These are phyloP conservation scores for Chytriomyces sp. DNA, from an alignment of 192 early-diverging fungal genomes.

Conservation along the genomic window DNA sequence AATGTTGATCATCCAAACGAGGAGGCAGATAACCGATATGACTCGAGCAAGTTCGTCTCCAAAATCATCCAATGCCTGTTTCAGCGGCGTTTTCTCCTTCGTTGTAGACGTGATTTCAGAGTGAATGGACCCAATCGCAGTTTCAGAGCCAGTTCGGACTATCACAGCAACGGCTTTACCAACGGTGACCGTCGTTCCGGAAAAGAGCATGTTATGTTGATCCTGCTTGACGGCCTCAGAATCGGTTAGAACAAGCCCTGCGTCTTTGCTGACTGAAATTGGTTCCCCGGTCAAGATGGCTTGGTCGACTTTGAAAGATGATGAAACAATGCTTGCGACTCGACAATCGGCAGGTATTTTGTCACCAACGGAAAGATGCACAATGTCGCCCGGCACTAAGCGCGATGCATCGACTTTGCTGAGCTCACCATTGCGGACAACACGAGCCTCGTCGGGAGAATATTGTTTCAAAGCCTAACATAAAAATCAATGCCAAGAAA, in stretches of 20 bases:
- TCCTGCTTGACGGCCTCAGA: slow-evolving; percentile 87
- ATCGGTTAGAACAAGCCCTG: slow-evolving; percentile 61
- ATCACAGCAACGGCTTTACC: slow-evolving; percentile 90
- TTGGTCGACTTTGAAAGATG: slow-evolving; percentile 89
- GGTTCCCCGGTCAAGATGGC: slow-evolving; percentile 95
- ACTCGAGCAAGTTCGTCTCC: slow-evolving; percentile 62
- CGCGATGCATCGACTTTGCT: slow-evolving; percentile 71
- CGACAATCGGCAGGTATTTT: slow-evolving; percentile 96
- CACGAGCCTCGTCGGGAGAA: slow-evolving; percentile 93
- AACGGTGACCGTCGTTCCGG: slow-evolving; percentile 88
- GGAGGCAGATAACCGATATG: slow-evolving; percentile 83
- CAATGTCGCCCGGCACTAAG: slow-evolving; percentile 95
- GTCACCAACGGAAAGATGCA: slow-evolving; percentile 88
- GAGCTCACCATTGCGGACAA: slow-evolving; percentile 75
- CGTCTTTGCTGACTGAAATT: slow-evolving; percentile 83
- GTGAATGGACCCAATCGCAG: slow-evolving; percentile 95
- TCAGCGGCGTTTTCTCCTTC: slow-evolving; percentile 92
- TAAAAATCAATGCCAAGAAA: background rate
- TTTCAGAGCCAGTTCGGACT: slow-evolving; percentile 79
- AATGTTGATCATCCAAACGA: slow-evolving; percentile 98
- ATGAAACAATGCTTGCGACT: slow-evolving; percentile 73
- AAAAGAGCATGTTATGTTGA: slow-evolving; percentile 95
- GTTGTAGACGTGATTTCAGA: slow-evolving; percentile 80
- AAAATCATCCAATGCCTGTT: slow-evolving; percentile 95
- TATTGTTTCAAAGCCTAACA: slow-evolving; percentile 91